Base-by-base conservation (phyloP, 495 filamentous ascomycete species). In the Xylaria bambusicola region DNA sequence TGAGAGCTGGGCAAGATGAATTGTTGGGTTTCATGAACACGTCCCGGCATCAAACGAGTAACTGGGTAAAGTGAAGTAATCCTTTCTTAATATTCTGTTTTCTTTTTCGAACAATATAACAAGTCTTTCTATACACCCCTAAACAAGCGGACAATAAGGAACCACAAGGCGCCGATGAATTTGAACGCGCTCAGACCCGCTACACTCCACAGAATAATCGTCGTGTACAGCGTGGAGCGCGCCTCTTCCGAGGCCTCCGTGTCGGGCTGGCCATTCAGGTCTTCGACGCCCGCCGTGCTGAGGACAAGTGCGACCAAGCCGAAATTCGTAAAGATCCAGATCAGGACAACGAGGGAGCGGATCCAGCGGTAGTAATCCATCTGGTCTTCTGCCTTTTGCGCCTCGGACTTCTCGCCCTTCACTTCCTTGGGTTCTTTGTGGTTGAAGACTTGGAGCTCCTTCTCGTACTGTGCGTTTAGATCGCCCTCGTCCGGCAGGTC, bases 311-410 rank as follows among this genome's bases (percentile, higher is more conserved):
- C 94, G 3, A 81, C 82, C 5, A 99, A 86, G 9, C 86, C 92
- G 68, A 98, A 89, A 74, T 99, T 99, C 64, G 86, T 93, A 68
- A 97, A 92, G 76, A 99, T 94, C 95, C 95, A 99, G 56, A 87
- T 82, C 51, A 99, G 78, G 54, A 99, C 95, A 66, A 96, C 92
- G 13, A 90, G 82, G 54, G 89, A 92, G 47, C 95, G 84, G 70
- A 99, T 96, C 41, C 93, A 94, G 67, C 93, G 92, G 80, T 99
- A 99, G 71, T 98, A 99, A 72, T 98, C 94, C 76, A 96, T 92
- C 75, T 99, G 94, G 65, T 88, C 88, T 66, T 97, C 92, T 42
- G 78, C 74, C 49, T 78, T 71, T 52, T 83, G 78, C 5, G 88
- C 82, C 12, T 84, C 77, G 20, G 84, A 77, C 61, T 85, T 81